Conservation (phyloP, 441 rosid species). For the Brassica balearica region DNA sequence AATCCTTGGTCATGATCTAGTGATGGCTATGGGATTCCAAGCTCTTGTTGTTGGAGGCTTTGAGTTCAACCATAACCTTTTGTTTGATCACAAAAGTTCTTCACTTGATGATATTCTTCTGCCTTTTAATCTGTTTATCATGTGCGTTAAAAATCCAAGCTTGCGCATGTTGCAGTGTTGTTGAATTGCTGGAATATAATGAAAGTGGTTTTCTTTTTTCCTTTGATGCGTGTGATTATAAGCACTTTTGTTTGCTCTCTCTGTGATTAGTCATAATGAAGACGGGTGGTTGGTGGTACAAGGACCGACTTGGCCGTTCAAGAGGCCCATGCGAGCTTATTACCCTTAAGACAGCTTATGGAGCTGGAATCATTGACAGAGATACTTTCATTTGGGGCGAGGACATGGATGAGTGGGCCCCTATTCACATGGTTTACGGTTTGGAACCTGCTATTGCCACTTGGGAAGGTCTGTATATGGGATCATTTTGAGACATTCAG, state of each 20-base stretch:
- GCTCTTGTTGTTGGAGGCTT: background rate
- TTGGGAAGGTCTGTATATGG: constrained; percentile 77
- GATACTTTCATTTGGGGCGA: constrained; percentile 92
- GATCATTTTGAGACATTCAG: background rate
- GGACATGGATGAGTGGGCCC: constrained; percentile 98
- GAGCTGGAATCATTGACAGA: constrained; percentile 86
- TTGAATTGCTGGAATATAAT: constrained; percentile 4
- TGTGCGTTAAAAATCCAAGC: constrained; percentile 5
- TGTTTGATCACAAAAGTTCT: background rate
- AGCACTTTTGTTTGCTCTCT: background rate
- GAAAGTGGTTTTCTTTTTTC: background rate
- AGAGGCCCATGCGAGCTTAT: constrained; percentile 92
- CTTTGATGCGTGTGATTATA: constrained; percentile 13
- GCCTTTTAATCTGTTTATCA: background rate
- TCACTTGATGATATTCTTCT: background rate
- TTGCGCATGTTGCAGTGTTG: background rate
- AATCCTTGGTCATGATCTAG: background rate
- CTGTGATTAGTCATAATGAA: constrained; percentile 72
- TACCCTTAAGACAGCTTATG: constrained; percentile 94
- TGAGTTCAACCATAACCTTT: background rate
- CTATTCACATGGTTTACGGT: constrained; percentile 94
- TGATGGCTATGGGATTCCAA: background rate
- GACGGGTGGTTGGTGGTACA: constrained; percentile 85
- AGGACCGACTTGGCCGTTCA: constrained; percentile 91
- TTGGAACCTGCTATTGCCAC: constrained; percentile 90